Evolutionary conservation across 805 yeast species (phyloP).

Genomic region (Komagataella pseudopastoris): DNA sequence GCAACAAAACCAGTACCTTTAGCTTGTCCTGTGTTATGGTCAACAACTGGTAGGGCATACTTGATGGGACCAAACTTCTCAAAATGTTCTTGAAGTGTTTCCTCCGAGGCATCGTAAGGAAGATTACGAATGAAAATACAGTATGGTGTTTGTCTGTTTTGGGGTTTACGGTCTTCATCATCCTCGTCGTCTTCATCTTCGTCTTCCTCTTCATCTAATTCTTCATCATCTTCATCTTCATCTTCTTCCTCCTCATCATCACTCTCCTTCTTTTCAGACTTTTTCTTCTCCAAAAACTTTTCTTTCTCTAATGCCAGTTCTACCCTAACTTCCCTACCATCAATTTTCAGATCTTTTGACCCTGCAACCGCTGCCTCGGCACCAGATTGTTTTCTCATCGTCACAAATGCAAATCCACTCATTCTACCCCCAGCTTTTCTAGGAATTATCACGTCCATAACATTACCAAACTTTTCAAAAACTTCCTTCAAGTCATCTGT

Average conservation of each 20-base stretch:
- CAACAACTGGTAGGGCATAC: conserved; percentile 89
- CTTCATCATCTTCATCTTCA: conserved; percentile 23
- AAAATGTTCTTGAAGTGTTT: conserved; percentile 67
- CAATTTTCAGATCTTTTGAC: conserved; percentile 62
- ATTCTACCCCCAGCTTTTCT: conserved; percentile 76
- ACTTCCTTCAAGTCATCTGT: conserved; percentile 56
- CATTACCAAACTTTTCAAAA: conserved; percentile 73
- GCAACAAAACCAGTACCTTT: conserved; percentile 95
- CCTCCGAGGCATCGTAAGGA: conserved; percentile 88
- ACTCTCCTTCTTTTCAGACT: conserved; percentile 26
- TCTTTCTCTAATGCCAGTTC: conserved; percentile 86
- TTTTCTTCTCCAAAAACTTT: conserved; percentile 57
- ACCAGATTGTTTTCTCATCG: conserved; percentile 65
- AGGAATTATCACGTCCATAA: conserved; percentile 81
- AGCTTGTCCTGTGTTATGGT: conserved; percentile 73
- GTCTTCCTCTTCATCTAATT: conserved; percentile 19
- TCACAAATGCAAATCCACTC: conserved; percentile 91
- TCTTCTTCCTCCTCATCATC: conserved; percentile 24
- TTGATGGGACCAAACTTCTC: conserved; percentile 73
- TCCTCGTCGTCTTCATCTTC: conserved; percentile 23
- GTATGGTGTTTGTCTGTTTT: conserved; percentile 53
- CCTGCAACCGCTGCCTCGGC: conserved; percentile 78
- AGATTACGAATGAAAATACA: conserved; percentile 84
- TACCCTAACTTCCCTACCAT: conserved; percentile 86
- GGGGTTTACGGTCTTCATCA: conserved; percentile 19